phyloP scores from a whole-genome alignment of 805 yeast species.

The Suhomyces sp. region DNA sequence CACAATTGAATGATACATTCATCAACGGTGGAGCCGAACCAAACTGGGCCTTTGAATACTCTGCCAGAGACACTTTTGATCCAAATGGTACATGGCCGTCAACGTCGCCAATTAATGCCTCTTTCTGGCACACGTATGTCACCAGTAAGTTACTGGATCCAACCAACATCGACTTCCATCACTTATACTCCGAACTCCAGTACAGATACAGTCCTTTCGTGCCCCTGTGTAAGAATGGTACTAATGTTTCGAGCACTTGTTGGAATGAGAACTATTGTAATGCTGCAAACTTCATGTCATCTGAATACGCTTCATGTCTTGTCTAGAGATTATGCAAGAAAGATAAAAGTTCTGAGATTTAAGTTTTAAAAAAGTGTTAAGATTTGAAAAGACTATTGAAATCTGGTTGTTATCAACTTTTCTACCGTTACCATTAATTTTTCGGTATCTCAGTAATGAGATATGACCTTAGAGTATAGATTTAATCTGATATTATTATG shows the following conservation, averaged over 20 bases:
- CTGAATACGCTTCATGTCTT: conserved; percentile 14
- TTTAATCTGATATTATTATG: no score
- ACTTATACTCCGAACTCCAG: conserved; percentile 47
- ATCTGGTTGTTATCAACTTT: not conserved
- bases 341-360: not conserved
- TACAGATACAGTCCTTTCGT: conserved; percentile 56
- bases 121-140: conserved; percentile 61
- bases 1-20: conserved; percentile 59
- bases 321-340: not conserved
- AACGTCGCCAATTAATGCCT: conserved; percentile 60
- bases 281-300: conserved; percentile 35
- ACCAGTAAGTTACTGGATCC: conserved; percentile 42
- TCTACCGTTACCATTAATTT: not conserved
- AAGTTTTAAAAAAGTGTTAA: not conserved
- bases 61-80: conserved; percentile 60
- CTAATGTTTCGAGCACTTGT: conserved; percentile 12
- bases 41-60: conserved; percentile 61
- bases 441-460: no score
- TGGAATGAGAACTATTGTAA: conserved; percentile 40
- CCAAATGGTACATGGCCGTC: conserved; percentile 56
- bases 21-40: conserved; percentile 55
- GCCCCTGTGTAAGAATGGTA: conserved; percentile 43
- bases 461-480: no score
- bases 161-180: conserved; percentile 44
- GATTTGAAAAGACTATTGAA: not conserved